These are phyloP conservation scores for Rutstroemia sp. DNA, from an alignment of 2,329 filamentous ascomycete genomes.

Conservation along the genomic window DNA sequence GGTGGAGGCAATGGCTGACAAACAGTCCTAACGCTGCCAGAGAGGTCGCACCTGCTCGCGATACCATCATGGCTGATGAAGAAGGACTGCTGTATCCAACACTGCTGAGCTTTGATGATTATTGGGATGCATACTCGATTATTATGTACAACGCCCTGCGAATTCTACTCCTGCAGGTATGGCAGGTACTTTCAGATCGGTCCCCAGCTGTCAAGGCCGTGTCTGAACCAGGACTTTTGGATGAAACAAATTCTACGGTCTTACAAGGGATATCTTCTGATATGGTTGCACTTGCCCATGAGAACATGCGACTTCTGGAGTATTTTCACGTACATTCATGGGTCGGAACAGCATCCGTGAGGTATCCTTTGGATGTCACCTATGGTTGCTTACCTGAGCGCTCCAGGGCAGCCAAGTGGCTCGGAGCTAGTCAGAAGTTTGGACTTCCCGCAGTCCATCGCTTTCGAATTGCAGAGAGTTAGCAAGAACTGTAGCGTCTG, in stretches of 20 bases:
- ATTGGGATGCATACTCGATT: slow-evolving; percentile 9
- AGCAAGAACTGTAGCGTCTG: neutral
- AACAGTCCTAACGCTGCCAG: neutral
- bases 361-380: slow-evolving; percentile 12
- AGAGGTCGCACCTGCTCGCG: neutral
- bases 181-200: neutral
- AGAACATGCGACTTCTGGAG: slow-evolving; percentile 7
- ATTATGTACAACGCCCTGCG: slow-evolving; percentile 8
- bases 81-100: slow-evolving; percentile 2
- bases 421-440: neutral
- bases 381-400: slow-evolving; percentile 9
- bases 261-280: slow-evolving; percentile 11
- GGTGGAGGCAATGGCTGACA: slow-evolving; percentile 11
- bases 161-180: slow-evolving; percentile 12
- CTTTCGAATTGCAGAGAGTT: neutral
- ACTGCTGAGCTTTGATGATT: slow-evolving; percentile 9
- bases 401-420: slow-evolving; percentile 11
- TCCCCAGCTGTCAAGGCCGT: neutral
- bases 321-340: slow-evolving; percentile 8
- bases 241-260: slow-evolving; percentile 4
- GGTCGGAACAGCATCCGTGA: slow-evolving; percentile 9
- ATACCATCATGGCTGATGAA: neutral
- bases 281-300: slow-evolving; percentile 5
- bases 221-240: slow-evolving; percentile 2
- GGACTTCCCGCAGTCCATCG: neutral